Evolutionary conservation across 2,329 filamentous ascomycete genomes (phyloP), one percentile per base, ranked within the genome.

Genomic region (Dryadomyces sulphureus): DNA sequence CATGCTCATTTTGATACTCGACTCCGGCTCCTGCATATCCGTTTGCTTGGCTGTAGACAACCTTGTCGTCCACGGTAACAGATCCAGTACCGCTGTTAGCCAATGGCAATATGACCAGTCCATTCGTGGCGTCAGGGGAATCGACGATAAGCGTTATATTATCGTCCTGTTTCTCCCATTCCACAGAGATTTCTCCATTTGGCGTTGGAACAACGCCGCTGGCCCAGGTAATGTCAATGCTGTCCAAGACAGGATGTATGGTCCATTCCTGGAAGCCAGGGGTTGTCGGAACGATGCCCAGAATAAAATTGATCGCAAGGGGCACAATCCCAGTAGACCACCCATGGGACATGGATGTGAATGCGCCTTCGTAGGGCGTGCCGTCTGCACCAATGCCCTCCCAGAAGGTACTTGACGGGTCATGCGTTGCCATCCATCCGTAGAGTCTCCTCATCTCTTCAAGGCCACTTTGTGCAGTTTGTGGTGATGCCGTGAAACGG

Each of bases 311-410:
- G 6, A 57, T 66, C 49, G 71, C 51, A 7, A 68, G 55, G 1
- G 70, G 67, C 38, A 70, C 65, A 16, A 73, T 59, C 6, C 70
- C 70, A 1, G 69, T 72, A 3, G 63, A 63, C 70, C 70, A 74
- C 0, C 67, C 70, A 45, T 73, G 70, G 1, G 69, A 63, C 56
- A 69, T 63, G 17, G 65, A 69, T 16, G 68, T 73, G 48, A 64
- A 72, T 0, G 55, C 63, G 1, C 55, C 62, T 53, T 72, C 62
- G 48, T 73, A 73, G 24, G 64, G 58, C 2, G 43, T 43, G 0
- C 70, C 70, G 19, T 57, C 54, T 0, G 55, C 51, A 1, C 67
- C 70, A 43, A 73, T 67, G 1, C 69, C 70, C 52, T 73, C 70
- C 70, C 70, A 74, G 50, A 65, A 62, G 4, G 70, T 73, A 14